Evolutionary conservation across 176 grass and related monocot species (phyloP).

Genomic region (Alloteropsis semialata): DNA sequence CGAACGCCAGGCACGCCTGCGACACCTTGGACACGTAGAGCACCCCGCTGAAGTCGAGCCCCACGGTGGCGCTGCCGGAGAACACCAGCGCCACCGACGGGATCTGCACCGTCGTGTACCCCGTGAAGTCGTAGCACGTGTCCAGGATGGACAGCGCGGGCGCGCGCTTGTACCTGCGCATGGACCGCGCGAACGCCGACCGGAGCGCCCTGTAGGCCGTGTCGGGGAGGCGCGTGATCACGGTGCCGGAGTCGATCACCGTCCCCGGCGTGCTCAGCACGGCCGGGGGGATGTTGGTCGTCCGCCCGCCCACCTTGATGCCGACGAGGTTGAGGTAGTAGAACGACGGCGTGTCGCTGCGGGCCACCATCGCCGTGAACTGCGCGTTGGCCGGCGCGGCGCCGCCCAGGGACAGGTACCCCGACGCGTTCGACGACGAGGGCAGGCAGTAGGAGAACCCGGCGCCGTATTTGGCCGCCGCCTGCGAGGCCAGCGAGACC

Average conservation of each 20-base stretch:
- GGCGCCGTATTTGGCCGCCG: slow-evolving; percentile 45
- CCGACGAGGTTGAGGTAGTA: slow-evolving; percentile 68
- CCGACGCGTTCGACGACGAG: slow-evolving; percentile 28
- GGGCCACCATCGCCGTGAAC: slow-evolving; percentile 61
- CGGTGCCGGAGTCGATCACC: slow-evolving; percentile 83
- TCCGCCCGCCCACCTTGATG: slow-evolving; percentile 47
- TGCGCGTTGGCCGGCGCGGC: slow-evolving; percentile 8
- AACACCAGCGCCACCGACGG: slow-evolving; percentile 64
- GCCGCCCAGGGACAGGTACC: slow-evolving; percentile 58
- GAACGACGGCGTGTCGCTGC: slow-evolving; percentile 37
- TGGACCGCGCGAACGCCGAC: slow-evolving; percentile 33
- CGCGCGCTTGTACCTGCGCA: slow-evolving; percentile 54
- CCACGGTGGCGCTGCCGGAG: slow-evolving; percentile 39
- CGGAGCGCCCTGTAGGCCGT: slow-evolving; percentile 52
- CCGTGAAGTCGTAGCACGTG: slow-evolving; percentile 89
- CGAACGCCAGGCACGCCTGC: slow-evolving; percentile 81
- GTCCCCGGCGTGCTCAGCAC: slow-evolving; percentile 43
- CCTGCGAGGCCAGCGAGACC: slow-evolving; percentile 70
- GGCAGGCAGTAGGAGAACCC: slow-evolving; percentile 92
- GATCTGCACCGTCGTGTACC: slow-evolving; percentile 31
- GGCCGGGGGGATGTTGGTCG: slow-evolving; percentile 1
- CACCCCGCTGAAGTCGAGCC: slow-evolving; percentile 52
- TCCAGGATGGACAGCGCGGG: slow-evolving; percentile 64
- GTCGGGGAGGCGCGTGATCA: slow-evolving; percentile 73
- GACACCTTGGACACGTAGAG: slow-evolving; percentile 51